Conservation (phyloP, 2,329 filamentous ascomycete genomes). For the Colletotrichum gigasporum region DNA sequence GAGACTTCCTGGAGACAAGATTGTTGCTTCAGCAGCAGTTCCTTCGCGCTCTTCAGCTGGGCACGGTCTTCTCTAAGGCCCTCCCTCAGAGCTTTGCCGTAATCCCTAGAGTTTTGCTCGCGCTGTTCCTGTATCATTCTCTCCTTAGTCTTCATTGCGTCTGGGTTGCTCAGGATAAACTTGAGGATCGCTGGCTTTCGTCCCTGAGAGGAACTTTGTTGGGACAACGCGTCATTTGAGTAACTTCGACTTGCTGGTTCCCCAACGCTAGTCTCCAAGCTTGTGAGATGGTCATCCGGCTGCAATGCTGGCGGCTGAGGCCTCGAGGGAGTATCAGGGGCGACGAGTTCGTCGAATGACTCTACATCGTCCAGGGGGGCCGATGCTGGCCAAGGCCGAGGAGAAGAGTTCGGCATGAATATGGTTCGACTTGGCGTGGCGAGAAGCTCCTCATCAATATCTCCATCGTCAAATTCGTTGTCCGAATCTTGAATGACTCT, state of each 20-base stretch:
- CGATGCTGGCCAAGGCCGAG: slow-evolving; percentile 31
- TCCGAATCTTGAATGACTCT: slow-evolving; percentile 65
- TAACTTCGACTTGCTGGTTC: not conserved
- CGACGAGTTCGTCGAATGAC: slow-evolving; percentile 28
- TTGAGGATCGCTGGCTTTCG: slow-evolving; percentile 10
- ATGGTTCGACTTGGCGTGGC: slow-evolving; percentile 48
- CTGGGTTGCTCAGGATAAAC: slow-evolving; percentile 41
- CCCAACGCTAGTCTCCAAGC: not conserved
- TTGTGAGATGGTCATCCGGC: not conserved
- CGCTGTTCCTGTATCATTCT: slow-evolving; percentile 52
- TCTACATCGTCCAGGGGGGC: slow-evolving; percentile 17
- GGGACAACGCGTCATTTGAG: not conserved
- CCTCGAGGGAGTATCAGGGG: slow-evolving; percentile 27
- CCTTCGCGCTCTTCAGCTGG: slow-evolving; percentile 60
- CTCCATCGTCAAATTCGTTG: slow-evolving; percentile 67
- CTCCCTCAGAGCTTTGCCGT: slow-evolving; percentile 56
- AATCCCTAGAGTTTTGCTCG: slow-evolving; percentile 58
- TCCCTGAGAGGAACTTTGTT: slow-evolving; percentile 15
- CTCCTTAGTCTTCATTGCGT: slow-evolving; percentile 46
- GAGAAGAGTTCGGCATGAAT: slow-evolving; percentile 2
- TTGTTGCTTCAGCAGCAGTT: slow-evolving; percentile 56
- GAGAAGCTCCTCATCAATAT: slow-evolving; percentile 64
- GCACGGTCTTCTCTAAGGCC: slow-evolving; percentile 56
- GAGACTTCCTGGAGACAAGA: slow-evolving; percentile 52
- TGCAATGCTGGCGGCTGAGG: not conserved